Percentiles rank a stretch among this genome's conserved stretches.
These are phyloP conservation scores for Trapa bicornis DNA, from an alignment of 345 rosid species.

Conservation along the genomic window DNA sequence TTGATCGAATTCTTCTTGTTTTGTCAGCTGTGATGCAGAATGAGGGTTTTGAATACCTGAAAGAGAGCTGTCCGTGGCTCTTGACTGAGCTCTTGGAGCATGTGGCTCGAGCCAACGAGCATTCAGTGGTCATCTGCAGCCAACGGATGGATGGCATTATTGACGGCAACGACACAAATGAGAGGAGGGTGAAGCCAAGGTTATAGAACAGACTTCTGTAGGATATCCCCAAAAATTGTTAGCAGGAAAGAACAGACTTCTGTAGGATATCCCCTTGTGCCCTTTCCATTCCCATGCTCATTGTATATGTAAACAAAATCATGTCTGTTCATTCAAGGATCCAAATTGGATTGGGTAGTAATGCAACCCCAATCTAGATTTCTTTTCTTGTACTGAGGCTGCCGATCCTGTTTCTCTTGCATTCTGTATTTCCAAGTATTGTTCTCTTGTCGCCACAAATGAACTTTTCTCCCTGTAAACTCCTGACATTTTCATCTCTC, in stretches of 20 bases:
- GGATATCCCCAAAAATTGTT: constrained; percentile 6
- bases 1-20: not conserved
- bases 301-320: not conserved
- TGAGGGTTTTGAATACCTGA: constrained; percentile 46
- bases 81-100: constrained; percentile 45
- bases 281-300: not conserved
- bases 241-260: constrained; percentile 5
- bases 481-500: not conserved
- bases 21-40: constrained; percentile 57
- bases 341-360: not conserved
- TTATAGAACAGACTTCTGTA: constrained; percentile 13
- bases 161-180: constrained; percentile 42
- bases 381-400: not conserved
- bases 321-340: not conserved
- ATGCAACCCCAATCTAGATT: not conserved
- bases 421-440: not conserved
- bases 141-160: constrained; percentile 31
- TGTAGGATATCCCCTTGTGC: not conserved
- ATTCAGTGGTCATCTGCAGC: constrained; percentile 22
- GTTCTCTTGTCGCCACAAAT: not conserved
- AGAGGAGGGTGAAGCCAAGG: constrained; percentile 60
- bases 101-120: constrained; percentile 42
- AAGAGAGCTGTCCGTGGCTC: constrained; percentile 43
- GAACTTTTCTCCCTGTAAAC: not conserved
- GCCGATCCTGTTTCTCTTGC: not conserved